Evolutionary conservation across 2,329 filamentous ascomycete genomes (phyloP).

Genomic region (Colletotrichum tofieldiae): DNA sequence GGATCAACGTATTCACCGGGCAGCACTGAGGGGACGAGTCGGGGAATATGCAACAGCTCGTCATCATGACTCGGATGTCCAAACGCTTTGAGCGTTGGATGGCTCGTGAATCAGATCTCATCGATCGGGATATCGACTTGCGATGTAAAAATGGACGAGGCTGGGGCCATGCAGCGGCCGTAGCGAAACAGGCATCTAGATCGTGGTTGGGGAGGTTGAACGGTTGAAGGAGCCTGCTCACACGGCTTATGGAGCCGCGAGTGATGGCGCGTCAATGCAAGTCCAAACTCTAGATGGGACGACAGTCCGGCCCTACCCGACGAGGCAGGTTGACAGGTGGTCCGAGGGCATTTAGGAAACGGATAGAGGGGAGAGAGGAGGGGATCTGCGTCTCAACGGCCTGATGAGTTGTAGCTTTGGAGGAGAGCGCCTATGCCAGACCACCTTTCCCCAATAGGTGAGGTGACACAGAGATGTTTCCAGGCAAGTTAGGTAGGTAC

Average conservation of each 20-base stretch:
- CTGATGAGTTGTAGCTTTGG: conserved; percentile 4
- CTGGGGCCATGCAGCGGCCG: neutral
- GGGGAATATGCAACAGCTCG: neutral
- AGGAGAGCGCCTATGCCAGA: neutral
- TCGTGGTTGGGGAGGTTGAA: neutral
- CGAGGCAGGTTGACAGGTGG: conserved; percentile 2
- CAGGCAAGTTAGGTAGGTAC: neutral
- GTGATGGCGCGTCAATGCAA: conserved; percentile 4
- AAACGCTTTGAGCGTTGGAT: neutral
- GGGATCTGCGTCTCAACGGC: conserved; percentile 13
- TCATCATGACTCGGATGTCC: neutral
- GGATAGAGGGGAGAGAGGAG: conserved; percentile 8
- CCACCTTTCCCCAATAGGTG: conserved; percentile 1
- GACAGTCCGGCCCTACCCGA: conserved; percentile 13
- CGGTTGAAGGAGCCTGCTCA: too few relatives aligned
- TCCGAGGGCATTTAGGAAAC: neutral
- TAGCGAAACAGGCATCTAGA: conserved; percentile 7
- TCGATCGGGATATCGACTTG: too few relatives aligned
- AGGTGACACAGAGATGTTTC: conserved; percentile 28
- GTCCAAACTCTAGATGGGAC: conserved; percentile 27
- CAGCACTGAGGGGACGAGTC: neutral
- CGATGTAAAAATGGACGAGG: neutral
- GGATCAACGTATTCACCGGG: neutral
- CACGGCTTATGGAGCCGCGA: neutral
- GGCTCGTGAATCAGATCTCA: neutral